Evolutionary conservation across 306 rosid species (phyloP), one percentile per base, ranked within the genome.

Genomic region (Rubus idaeus): DNA sequence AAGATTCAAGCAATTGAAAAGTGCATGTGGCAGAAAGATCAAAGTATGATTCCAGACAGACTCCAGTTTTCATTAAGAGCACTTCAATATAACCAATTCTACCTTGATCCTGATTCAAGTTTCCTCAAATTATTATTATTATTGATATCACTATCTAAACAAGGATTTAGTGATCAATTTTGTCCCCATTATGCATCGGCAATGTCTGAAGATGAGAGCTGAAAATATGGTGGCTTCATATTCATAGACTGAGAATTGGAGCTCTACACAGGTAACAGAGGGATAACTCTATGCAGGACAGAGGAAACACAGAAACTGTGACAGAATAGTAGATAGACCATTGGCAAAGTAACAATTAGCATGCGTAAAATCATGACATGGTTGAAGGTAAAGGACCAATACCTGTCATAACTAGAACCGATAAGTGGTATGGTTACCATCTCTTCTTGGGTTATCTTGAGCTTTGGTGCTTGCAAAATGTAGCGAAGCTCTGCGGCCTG

Each of bases 401-500:
- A 90, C 94, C 91, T 90, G 83, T 90, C 94, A 71, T 90, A 90
- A 77, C 85, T 84, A 53, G 91, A 86, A 79, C 91, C 91, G 23
- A 90, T 88, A 73, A 88, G 83, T 5, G 94, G 94, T 68, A 90
- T 90, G 50, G 97, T 92, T 41, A 95, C 95, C 98, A 92, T 95
- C 89, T 95, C 98, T 81, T 95, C 98, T 80, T 84, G 98, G 14
- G 97, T 73, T 83, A 95, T 95, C 93, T 95, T 95, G 80, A 95
- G 89, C 86, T 92, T 92, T 39, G 98, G 98, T 14, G 98, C 98
- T 84, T 95, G 88, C 90, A 90, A 79, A 82, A 95, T 95, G 85
- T 92, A 95, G 30, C 96, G 97, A 86, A 95, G 98, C 10, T 92
- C 96, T 4, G 97, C 89, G n/a, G 97, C 98, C 75, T 95, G 97